Base-by-base conservation (phyloP, 768 basidiomycete genomes). In the Agrocybe chaxingu region DNA sequence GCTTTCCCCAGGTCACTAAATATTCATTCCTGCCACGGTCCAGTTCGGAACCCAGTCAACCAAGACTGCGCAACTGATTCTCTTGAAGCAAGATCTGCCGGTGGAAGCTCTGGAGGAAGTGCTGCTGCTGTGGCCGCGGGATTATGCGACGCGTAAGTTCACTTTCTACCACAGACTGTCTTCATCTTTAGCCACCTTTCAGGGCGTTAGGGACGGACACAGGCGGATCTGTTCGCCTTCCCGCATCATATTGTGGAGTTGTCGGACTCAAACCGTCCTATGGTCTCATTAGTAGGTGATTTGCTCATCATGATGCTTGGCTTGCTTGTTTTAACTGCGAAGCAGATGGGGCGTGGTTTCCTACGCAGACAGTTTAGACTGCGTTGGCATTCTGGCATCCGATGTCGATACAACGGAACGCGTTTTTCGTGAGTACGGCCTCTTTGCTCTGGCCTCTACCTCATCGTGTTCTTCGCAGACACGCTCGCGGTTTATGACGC, bases 251-350 rank as follows among this genome's bases (percentile, higher is more conserved):
- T 61, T 97, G 92, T 57, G 92, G 94, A 4, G 74, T 97, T 0
- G 84, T 90, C 2, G 97, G 97, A 0, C 68, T 98, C 39, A 99
- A 99, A 62, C 96, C 96, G 0, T 95, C 94, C 0, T 98, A 98
- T 59, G 96, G 96, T 3, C 72, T 98, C 36, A 69, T 98, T 30
- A 93, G 91, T 60, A 78, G 92, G 90, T 91, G 47, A 47, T 72
- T 72, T 64, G n/a, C 8, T 45, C 16, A 32, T 31, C 38, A 10
- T 7, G 36, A 37, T 48, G 33, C 38, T 48, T 19, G 45, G n/a
- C 29, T 19, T 37, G 32, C 32, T 45, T 45, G 45, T 18, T 10
- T 44, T 47, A 32, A 47, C 33, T 7, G 24, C 40, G 37, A 18
- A 8, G 1, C 38, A 92, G 95, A 61, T 87, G 86, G 82, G 97